Percentiles rank a stretch among this genome's conserved stretches.
Evolutionary conservation across 176 grass and related monocot genomes (phyloP).

Genomic region (Alopecurus myosuroides): DNA sequence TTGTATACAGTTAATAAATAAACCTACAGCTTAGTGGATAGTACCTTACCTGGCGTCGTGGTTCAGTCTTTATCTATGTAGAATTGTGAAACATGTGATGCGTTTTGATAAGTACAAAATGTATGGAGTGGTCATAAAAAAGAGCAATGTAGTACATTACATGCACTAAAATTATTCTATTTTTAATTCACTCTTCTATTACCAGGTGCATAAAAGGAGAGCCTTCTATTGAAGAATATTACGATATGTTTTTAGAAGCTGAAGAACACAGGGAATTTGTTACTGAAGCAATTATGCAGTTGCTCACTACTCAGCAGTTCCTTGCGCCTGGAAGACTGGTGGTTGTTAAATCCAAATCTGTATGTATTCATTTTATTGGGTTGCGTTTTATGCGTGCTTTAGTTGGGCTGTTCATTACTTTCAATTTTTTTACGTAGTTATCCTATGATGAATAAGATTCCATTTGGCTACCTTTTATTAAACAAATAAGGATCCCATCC

Average conservation of each 20-base stretch:
- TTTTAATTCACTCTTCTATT: slow-evolving; percentile 22
- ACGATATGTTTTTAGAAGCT: slow-evolving; percentile 56
- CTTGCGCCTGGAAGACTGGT: slow-evolving; percentile 81
- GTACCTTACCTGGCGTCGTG: neutral
- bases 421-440: slow-evolving; percentile 8
- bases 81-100: neutral
- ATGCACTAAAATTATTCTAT: slow-evolving; percentile 5
- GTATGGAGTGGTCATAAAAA: neutral
- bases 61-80: neutral
- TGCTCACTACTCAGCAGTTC: slow-evolving; percentile 51
- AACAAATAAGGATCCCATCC: neutral
- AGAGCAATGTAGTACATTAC: neutral
- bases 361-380: slow-evolving; percentile 34
- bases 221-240: slow-evolving; percentile 89
- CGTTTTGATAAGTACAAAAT: neutral
- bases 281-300: slow-evolving; percentile 67
- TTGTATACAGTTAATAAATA: slow-evolving; percentile 2
- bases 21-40: neutral
- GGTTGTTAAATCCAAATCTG: slow-evolving; percentile 83
- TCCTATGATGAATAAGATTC: neutral
- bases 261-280: slow-evolving; percentile 64
- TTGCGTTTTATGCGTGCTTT: slow-evolving; percentile 7
- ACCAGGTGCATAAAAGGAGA: slow-evolving; percentile 95
- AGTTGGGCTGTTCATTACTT: slow-evolving; percentile 6
- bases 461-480: slow-evolving; percentile 5